Percentiles rank a stretch among this genome's conserved stretches.
These are phyloP conservation scores for Marasmius oreades DNA, from an alignment of 1,284 basidiomycete species.

Conservation along the genomic window DNA sequence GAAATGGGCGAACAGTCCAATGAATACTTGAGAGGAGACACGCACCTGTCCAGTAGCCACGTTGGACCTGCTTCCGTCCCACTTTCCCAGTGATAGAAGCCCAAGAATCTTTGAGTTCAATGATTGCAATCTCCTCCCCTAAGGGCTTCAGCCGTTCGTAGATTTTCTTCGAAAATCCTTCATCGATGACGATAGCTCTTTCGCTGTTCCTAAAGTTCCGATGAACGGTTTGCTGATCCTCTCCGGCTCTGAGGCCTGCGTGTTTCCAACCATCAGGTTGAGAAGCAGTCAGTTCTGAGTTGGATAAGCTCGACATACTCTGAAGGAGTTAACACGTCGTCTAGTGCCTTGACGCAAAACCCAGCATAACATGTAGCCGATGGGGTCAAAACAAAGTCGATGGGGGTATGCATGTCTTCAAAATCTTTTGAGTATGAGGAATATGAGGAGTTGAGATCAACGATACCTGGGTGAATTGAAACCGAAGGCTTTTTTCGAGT, in stretches of 20 bases:
- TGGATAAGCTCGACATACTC: conserved; percentile 30
- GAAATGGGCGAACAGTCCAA: neutral
- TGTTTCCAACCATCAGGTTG: conserved; percentile 26
- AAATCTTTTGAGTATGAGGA: too few species aligned
- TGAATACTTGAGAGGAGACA: neutral
- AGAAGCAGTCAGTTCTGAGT: conserved; percentile 22
- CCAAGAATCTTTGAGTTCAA: conserved; percentile 26
- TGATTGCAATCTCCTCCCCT: conserved; percentile 25
- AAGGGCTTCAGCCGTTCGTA: conserved; percentile 29
- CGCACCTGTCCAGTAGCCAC: conserved; percentile 31
- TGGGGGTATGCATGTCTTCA: conserved; percentile 8
- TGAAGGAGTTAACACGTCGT: conserved; percentile 30
- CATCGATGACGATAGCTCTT: conserved; percentile 26
- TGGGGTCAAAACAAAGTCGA: conserved; percentile 31
- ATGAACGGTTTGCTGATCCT: conserved; percentile 25
- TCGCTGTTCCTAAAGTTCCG: conserved; percentile 35
- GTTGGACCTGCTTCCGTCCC: conserved; percentile 28
- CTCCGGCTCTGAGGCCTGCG: conserved; percentile 25
- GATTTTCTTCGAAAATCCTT: conserved; percentile 22
- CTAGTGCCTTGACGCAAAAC: conserved; percentile 33
- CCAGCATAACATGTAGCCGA: conserved; percentile 25
- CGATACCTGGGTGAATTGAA: too few species aligned
- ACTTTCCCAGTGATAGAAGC: conserved; percentile 28
- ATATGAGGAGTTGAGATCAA: too few species aligned
- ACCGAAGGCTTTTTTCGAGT: too few species aligned